Percentiles rank a stretch among this genome's conserved stretches.
Evolutionary conservation across 371 early-diverging fungal genomes (phyloP).

Genomic region (Mucor velutinosus): DNA sequence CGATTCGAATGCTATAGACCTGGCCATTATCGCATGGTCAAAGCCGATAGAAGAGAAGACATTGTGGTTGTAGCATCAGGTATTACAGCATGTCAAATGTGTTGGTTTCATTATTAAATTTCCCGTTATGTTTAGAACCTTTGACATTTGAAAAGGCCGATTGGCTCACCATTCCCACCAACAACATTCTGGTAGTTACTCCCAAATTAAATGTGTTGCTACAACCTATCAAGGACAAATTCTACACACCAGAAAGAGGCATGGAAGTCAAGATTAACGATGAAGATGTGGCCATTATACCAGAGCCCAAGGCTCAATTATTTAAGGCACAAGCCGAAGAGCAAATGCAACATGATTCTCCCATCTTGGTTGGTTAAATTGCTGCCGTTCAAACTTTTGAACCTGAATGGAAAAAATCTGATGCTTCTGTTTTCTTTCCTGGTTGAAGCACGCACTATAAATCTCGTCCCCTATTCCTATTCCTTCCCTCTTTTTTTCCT

Average conservation of each 20-base stretch:
- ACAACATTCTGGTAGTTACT: conserved; percentile 77
- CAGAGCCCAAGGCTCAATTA: conserved; percentile 46
- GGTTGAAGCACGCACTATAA: background rate
- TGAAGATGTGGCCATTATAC: conserved; percentile 43
- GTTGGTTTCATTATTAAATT: background rate
- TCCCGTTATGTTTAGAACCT: conserved; percentile 59
- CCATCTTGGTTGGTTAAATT: conserved; percentile 9
- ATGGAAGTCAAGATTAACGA: conserved; percentile 38
- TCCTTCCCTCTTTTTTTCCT: background rate
- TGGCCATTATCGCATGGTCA: conserved; percentile 79
- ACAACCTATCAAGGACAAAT: conserved; percentile 77
- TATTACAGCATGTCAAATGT: conserved; percentile 17
- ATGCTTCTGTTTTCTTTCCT: background rate
- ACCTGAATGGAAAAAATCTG: conserved; percentile 5
- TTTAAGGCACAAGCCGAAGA: conserved; percentile 31
- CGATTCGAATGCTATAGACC: conserved; percentile 62
- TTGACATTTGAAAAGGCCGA: conserved; percentile 83
- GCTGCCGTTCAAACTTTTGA: background rate
- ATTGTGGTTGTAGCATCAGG: conserved; percentile 82
- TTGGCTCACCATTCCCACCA: conserved; percentile 83
- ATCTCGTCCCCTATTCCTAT: background rate
- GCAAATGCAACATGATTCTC: conserved; percentile 19
- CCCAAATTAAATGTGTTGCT: conserved; percentile 75
- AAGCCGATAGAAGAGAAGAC: conserved; percentile 81
- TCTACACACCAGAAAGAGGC: conserved; percentile 54